A percentile compares a stretch with the other conserved stretches of the same genome.
Evolutionary conservation across 1,284 basidiomycete species (phyloP).

Genomic region (Grifola frondosa): DNA sequence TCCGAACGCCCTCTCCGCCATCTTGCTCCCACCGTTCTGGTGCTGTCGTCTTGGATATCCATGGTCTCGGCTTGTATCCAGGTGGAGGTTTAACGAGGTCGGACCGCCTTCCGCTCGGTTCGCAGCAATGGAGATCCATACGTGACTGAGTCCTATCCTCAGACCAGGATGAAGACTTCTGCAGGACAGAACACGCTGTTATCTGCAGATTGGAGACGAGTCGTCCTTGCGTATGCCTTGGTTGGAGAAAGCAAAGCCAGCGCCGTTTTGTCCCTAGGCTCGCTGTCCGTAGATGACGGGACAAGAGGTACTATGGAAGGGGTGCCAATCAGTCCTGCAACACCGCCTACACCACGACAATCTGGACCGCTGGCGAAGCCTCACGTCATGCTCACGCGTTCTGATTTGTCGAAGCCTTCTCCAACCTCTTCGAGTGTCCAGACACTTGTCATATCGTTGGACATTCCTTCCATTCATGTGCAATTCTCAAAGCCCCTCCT

Average conservation of each 20-base stretch:
- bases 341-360: slow-evolving; percentile 10
- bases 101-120: slow-evolving; percentile 39
- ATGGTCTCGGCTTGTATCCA: slow-evolving; percentile 46
- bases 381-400: slow-evolving; percentile 7
- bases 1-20: slow-evolving; percentile 54
- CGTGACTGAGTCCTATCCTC: slow-evolving; percentile 14
- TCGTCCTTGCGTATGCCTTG: slow-evolving; percentile 48
- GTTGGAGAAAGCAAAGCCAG: slow-evolving; percentile 32
- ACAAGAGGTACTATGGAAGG: slow-evolving; percentile 11
- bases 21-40: slow-evolving; percentile 55
- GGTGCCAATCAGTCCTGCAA: too few relatives aligned
- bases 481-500: slow-evolving; percentile 62
- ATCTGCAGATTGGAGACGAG: slow-evolving; percentile 41
- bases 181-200: slow-evolving; percentile 28
- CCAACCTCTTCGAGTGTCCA: not conserved
- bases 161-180: not conserved
- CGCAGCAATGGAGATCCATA: slow-evolving; percentile 26
- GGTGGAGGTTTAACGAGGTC: slow-evolving; percentile 27
- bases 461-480: slow-evolving; percentile 67
- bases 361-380: too few relatives aligned
- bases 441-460: slow-evolving; percentile 39
- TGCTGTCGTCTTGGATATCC: slow-evolving; percentile 62
- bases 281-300: slow-evolving; percentile 13
- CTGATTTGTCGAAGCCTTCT: slow-evolving; percentile 7
- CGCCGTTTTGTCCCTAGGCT: slow-evolving; percentile 33